Base-by-base conservation (phyloP, 2,329 filamentous ascomycete species). In the Tolypocladium album region DNA sequence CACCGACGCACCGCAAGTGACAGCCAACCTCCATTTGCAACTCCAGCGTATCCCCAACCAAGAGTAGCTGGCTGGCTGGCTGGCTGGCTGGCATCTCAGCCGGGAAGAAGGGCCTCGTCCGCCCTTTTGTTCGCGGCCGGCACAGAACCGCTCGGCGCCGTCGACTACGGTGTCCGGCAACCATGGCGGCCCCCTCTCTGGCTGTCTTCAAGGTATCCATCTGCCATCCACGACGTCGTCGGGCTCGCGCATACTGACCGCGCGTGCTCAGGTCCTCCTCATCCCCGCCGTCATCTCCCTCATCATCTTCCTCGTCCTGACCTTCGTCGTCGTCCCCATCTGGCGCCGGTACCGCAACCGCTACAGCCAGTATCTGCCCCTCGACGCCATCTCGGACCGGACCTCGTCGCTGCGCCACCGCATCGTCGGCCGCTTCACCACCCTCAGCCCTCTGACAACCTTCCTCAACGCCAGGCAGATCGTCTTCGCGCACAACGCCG, bases 301-400 rank as follows among this genome's bases (percentile, higher is more conserved):
- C 56, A 73, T 82, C 62, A 75, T 90, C 65, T 92, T 89, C 73
- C 72, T 91, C 66, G 60, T 85, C 61, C 74, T 86, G 60, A 86
- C 84, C 60, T 89, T 85, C 71, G 74, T 86, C 66, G 67, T 90
- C 62, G 69, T 89, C 34, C 89, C 89, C 2, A 69, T 88, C 61
- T 89, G 88, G 82, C 86, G 84, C 56, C 82, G 81, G 60, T 89
- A 90, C 72, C 85, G 83, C 64, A 81, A 81, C 66, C 84, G 88
- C 62, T 91, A 91, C 72, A 82, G 84, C 68, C 86, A 89, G 62
- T 92, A 92, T 69, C 82, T 91, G 1, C 88, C 88, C 0, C 74
- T 91, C 64, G 82, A 88, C 62, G 77, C 79, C 39, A 83, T 88
- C 62, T 82, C 83, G 27, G 81, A 77, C 57, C 81, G 80, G 57